Evolutionary conservation across 345 rosid genomes (phyloP).

Genomic region (Raphanus sativus): DNA sequence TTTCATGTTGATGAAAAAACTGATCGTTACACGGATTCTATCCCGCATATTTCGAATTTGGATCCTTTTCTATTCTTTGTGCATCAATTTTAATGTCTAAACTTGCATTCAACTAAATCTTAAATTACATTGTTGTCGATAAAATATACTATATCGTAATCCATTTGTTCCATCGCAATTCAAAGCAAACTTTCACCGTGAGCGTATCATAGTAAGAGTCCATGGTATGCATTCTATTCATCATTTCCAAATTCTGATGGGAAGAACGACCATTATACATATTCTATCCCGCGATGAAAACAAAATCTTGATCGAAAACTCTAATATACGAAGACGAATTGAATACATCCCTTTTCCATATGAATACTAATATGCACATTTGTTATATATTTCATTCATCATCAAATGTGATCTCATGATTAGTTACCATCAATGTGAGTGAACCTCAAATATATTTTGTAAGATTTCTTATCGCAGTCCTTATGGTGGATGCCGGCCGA

Average conservation of each 20-base stretch:
- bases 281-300: neutral
- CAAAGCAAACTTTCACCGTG: neutral
- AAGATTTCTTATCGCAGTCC: neutral
- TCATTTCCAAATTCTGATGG: neutral
- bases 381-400: neutral
- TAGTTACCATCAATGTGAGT: neutral
- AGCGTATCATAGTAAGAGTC: neutral
- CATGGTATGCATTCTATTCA: neutral
- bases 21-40: neutral
- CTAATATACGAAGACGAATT: neutral
- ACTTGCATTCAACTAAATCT: neutral
- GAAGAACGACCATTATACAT: neutral
- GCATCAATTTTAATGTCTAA: neutral
- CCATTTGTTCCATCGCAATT: neutral
- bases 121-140: neutral
- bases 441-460: neutral
- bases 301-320: neutral
- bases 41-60: slow-evolving; percentile 2
- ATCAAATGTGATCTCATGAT: neutral
- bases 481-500: neutral
- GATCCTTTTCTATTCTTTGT: neutral
- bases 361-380: neutral
- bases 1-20: neutral
- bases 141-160: too few species aligned
- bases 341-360: neutral